Evolutionary conservation across 768 basidiomycete species (phyloP).

Genomic region (Rossbeevera mucosa): DNA sequence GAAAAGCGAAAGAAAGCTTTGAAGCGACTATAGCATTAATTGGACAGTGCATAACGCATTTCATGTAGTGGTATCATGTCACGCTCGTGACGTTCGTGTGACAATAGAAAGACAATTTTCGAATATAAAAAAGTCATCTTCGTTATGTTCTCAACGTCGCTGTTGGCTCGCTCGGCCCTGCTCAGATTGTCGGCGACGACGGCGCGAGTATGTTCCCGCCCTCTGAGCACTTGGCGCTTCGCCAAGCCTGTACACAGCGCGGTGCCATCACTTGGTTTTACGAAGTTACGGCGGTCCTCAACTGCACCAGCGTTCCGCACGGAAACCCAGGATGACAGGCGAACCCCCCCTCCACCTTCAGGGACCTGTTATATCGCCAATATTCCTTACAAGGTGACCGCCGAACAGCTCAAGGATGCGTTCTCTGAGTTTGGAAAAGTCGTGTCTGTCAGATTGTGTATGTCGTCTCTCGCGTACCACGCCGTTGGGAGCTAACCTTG

Average conservation of each 20-base stretch:
- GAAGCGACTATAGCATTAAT: constrained; percentile 55
- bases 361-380: constrained; percentile 46
- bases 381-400: constrained; percentile 45
- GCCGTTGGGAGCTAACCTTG: neutral
- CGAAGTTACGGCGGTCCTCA: constrained; percentile 20
- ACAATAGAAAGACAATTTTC: constrained; percentile 17
- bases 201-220: constrained; percentile 10
- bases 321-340: neutral
- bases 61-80: constrained; percentile 5
- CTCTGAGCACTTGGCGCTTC: constrained; percentile 11
- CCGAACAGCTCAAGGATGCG: constrained; percentile 37
- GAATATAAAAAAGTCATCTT: neutral
- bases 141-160: constrained; percentile 21
- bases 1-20: constrained; percentile 90
- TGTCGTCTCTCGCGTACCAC: constrained; percentile 16
- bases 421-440: constrained; percentile 44
- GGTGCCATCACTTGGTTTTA: neutral
- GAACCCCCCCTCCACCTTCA: constrained; percentile 24
- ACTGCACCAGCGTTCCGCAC: constrained; percentile 6
- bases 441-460: constrained; percentile 37
- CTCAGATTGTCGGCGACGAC: constrained; percentile 7
- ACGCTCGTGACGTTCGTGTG: constrained; percentile 19
- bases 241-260: neutral
- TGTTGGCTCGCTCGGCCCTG: constrained; percentile 16
- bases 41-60: constrained; percentile 3